Percentiles rank a stretch among this genome's conserved stretches.
These are phyloP conservation scores for Angomonas deanei DNA, from an alignment of 208 protist genomes.

Conservation along the genomic window DNA sequence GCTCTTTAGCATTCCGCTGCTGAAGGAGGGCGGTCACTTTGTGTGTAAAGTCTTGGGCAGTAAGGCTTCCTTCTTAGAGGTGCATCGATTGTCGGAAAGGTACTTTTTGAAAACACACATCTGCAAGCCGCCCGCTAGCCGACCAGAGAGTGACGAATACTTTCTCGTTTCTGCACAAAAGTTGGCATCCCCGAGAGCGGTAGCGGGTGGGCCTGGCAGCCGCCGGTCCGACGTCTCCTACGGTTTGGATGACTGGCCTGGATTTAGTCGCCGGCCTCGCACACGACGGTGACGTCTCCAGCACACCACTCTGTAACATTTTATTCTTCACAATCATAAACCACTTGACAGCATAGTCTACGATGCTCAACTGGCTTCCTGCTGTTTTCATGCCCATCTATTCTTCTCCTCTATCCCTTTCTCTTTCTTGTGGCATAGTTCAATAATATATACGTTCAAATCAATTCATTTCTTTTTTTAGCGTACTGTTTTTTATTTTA, in stretches of 20 bases:
- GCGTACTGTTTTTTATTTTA: neutral
- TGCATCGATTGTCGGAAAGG: constrained; percentile 22
- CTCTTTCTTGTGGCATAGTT: too few species aligned
- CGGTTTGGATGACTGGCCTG: constrained; percentile 71
- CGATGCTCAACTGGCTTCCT: too few species aligned
- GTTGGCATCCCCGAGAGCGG: constrained; percentile 19
- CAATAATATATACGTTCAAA: too few species aligned
- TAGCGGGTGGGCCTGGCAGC: neutral
- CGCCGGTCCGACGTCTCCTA: constrained; percentile 17
- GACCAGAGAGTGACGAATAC: constrained; percentile 55
- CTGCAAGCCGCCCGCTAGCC: constrained; percentile 69
- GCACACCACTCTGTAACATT: too few species aligned
- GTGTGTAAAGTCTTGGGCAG: constrained; percentile 76
- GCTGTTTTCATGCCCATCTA: neutral
- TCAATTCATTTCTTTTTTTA: constrained; percentile 4
- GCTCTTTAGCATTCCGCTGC: constrained; percentile 36
- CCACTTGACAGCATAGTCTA: neutral
- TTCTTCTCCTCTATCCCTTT: too few species aligned
- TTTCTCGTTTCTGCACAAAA: constrained; percentile 56
- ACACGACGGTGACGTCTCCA: neutral
- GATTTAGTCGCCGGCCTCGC: constrained; percentile 24
- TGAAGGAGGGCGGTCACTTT: constrained; percentile 64
- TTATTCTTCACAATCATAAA: neutral
- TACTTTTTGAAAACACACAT: constrained; percentile 41
- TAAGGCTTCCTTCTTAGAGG: constrained; percentile 33